Percentiles rank a stretch among this genome's conserved stretches.
Evolutionary conservation across 805 yeast species (phyloP).

Genomic region (Wickerhamomyces tratensis): DNA sequence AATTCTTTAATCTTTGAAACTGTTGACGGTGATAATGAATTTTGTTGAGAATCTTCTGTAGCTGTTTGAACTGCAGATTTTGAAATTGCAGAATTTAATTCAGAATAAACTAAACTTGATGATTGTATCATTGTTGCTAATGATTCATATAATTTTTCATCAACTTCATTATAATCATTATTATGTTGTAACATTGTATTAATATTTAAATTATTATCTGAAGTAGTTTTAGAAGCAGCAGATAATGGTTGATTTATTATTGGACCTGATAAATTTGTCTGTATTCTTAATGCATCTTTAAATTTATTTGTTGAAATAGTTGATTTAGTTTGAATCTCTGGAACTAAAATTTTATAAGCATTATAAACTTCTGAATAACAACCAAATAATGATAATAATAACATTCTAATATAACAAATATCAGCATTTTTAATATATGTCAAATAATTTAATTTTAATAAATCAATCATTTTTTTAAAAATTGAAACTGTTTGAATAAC

Average conservation of each 20-base stretch:
- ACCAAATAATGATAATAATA: conserved; percentile 50
- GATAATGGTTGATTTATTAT: no score
- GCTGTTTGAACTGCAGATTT: conserved; percentile 41
- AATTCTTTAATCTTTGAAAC: conserved; percentile 67
- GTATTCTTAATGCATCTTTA: background rate
- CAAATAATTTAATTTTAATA: conserved; percentile 37
- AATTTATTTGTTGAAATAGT: conserved; percentile 1
- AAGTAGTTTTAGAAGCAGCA: background rate
- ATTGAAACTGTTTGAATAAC: conserved; percentile 29
- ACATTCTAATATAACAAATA: conserved; percentile 53
- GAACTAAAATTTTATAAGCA: conserved; percentile 40
- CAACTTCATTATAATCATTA: conserved; percentile 40
- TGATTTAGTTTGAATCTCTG: conserved; percentile 6
- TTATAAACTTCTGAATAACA: conserved; percentile 59
- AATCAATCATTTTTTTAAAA: conserved; percentile 40
- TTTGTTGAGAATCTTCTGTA: conserved; percentile 24
- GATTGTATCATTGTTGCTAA: conserved; percentile 52
- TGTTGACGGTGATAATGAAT: conserved; percentile 24
- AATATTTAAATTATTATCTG: background rate
- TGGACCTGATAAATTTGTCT: background rate
- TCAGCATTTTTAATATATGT: conserved; percentile 48
- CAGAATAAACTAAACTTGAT: conserved; percentile 72
- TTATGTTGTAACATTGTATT: conserved; percentile 14
- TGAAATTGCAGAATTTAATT: conserved; percentile 57
- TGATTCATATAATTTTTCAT: conserved; percentile 57